phyloP scores from a whole-genome alignment of 1,284 basidiomycete genomes.

The Hypsizygus ulmarius region DNA sequence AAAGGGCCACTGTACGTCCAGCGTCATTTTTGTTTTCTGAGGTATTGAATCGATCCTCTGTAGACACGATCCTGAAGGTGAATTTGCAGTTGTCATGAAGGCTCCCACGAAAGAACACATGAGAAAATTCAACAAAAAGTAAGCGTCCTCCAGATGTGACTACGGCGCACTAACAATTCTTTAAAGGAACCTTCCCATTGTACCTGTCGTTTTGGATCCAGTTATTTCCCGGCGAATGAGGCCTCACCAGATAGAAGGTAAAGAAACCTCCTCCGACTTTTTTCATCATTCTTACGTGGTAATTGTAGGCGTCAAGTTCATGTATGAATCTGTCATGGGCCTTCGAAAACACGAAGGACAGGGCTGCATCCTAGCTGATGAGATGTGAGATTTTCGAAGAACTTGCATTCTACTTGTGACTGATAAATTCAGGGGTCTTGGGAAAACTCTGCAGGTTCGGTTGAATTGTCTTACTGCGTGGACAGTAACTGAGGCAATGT shows the following conservation, averaged over 20 bases:
- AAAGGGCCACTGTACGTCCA: constrained; percentile 54
- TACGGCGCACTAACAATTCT: neutral
- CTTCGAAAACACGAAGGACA: constrained; percentile 84
- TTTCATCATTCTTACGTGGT: constrained; percentile 3
- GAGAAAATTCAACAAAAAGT: constrained; percentile 73
- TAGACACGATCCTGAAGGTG: constrained; percentile 74
- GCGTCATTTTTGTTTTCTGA: neutral
- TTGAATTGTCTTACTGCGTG: neutral
- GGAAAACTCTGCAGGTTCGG: constrained; percentile 82
- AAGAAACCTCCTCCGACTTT: neutral
- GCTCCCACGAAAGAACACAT: constrained; percentile 71
- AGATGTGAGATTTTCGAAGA: constrained; percentile 69
- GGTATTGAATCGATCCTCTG: neutral
- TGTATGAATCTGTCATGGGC: constrained; percentile 98
- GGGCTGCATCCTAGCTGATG: constrained; percentile 96
- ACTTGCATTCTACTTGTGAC: constrained; percentile 13
- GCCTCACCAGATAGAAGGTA: constrained; percentile 90
- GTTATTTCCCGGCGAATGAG: constrained; percentile 76
- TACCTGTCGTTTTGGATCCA: constrained; percentile 95
- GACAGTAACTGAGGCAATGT: constrained; percentile 5
- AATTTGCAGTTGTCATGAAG: constrained; percentile 87
- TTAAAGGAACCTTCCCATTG: constrained; percentile 55
- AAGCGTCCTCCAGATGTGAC: constrained; percentile 16
- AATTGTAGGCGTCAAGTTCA: constrained; percentile 73
- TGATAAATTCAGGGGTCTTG: constrained; percentile 71